These are phyloP conservation scores for Bipolaris zeicola DNA, from an alignment of 2,329 filamentous ascomycete species.

Conservation along the genomic window DNA sequence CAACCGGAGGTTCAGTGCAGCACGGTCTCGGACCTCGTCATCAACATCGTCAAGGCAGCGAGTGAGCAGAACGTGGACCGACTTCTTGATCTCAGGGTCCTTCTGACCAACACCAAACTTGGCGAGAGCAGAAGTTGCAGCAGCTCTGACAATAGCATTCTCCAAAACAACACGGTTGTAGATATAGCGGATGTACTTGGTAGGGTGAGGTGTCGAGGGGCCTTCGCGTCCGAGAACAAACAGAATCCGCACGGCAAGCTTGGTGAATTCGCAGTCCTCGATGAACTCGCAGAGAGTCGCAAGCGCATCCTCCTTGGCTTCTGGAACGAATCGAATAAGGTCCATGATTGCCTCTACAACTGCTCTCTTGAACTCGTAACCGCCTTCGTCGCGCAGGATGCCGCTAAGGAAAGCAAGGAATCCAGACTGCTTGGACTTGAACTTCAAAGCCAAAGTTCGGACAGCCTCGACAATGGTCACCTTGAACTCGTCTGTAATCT, in stretches of 20 bases:
- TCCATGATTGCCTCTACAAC: slow-evolving; percentile 99
- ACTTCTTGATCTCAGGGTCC: slow-evolving; percentile 95
- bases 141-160: slow-evolving; percentile 93
- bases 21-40: slow-evolving; percentile 95
- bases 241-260: slow-evolving; percentile 91
- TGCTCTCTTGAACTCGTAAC: slow-evolving; percentile 96
- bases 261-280: slow-evolving; percentile 98
- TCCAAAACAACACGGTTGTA: slow-evolving; percentile 98
- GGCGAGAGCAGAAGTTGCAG: slow-evolving; percentile 91
- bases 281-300: slow-evolving; percentile 98
- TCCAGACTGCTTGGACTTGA: slow-evolving; percentile 95
- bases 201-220: slow-evolving; percentile 91
- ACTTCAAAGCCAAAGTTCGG: slow-evolving; percentile 93
- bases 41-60: slow-evolving; percentile 96
- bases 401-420: slow-evolving; percentile 97
- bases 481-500: slow-evolving; percentile 99
- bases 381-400: slow-evolving; percentile 95
- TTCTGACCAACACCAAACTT: slow-evolving; percentile 97
- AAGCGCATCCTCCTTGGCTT: slow-evolving; percentile 79
- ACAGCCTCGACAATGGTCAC: slow-evolving; percentile 99
- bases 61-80: slow-evolving; percentile 88
- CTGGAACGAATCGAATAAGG: slow-evolving; percentile 97
- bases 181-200: slow-evolving; percentile 99
- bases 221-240: slow-evolving; percentile 94
- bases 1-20: slow-evolving; percentile 86